phyloP scores from a whole-genome alignment of 2,329 filamentous ascomycete genomes.

The Colletotrichum endophyticum region DNA sequence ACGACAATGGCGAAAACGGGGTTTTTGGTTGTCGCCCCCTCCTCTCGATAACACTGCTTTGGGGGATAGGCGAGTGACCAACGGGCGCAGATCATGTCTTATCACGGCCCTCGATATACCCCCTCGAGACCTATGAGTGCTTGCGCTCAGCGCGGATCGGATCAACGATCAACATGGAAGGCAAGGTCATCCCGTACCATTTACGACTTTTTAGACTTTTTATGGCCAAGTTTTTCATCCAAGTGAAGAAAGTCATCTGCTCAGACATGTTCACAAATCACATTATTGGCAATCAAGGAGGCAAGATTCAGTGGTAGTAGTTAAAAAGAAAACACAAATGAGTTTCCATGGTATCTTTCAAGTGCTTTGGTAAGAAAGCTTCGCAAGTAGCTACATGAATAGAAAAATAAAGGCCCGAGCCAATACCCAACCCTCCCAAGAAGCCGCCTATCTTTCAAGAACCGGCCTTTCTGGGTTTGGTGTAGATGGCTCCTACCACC shows the following conservation, averaged over 20 bases:
- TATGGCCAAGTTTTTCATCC: not conserved
- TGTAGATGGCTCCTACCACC: not conserved
- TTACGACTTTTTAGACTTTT: not conserved
- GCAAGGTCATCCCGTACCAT: not conserved
- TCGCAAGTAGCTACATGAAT: constrained; percentile 7
- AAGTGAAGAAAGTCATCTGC: not conserved
- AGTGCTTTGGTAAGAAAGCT: not conserved
- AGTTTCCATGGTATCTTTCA: not conserved
- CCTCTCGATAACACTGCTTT: not conserved
- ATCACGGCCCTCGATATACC: not conserved
- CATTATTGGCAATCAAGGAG: not conserved
- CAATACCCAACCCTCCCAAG: not conserved
- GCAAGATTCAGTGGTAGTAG: not conserved
- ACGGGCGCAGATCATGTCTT: not conserved
- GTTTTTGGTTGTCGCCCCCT: not conserved
- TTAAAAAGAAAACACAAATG: not conserved
- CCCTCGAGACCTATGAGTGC: not conserved
- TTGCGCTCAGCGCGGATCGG: not conserved
- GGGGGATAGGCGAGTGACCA: not conserved
- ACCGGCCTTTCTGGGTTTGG: not conserved
- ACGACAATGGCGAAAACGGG: not conserved
- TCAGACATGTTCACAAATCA: not conserved
- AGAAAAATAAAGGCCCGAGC: not conserved
- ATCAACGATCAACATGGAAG: not conserved
- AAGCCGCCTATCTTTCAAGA: not conserved